These are phyloP conservation scores for Daldinia sp. DNA, from an alignment of 2,329 filamentous ascomycete genomes.

Conservation along the genomic window DNA sequence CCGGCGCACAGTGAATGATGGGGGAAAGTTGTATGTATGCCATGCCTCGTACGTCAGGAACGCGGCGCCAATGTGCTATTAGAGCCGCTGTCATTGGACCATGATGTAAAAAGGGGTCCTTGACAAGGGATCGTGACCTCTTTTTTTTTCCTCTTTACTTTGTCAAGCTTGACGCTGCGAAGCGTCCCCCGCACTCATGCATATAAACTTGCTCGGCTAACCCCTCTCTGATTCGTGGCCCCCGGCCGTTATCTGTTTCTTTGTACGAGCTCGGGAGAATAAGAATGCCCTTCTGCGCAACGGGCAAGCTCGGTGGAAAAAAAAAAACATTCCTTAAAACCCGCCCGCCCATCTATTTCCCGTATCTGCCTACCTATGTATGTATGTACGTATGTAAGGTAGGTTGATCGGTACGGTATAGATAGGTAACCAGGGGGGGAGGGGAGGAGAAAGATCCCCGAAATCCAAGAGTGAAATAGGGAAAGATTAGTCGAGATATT, in stretches of 20 bases:
- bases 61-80: constrained; percentile 33
- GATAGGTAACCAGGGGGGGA: constrained; percentile 7
- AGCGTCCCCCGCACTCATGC: constrained; percentile 37
- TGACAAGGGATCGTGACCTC: constrained; percentile 33
- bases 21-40: constrained; percentile 13
- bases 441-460: background rate
- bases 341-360: too few species aligned
- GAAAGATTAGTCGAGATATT: constrained; percentile 41
- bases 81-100: constrained; percentile 30
- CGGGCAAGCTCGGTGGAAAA: constrained; percentile 38
- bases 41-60: constrained; percentile 41
- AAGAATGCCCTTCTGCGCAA: constrained; percentile 37
- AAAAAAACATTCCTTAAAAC: background rate
- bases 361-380: background rate
- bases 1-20: constrained; percentile 21
- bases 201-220: constrained; percentile 29
- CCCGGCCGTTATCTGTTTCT: constrained; percentile 29
- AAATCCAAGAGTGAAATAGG: constrained; percentile 15
- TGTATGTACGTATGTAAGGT: background rate
- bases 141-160: constrained; percentile 8
- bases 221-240: constrained; percentile 41
- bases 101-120: background rate
- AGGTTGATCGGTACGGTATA: background rate
- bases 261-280: constrained; percentile 42
- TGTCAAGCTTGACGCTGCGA: constrained; percentile 8